These are phyloP conservation scores for Tulasnella sp. DNA, from an alignment of 768 basidiomycete species.

Conservation along the genomic window DNA sequence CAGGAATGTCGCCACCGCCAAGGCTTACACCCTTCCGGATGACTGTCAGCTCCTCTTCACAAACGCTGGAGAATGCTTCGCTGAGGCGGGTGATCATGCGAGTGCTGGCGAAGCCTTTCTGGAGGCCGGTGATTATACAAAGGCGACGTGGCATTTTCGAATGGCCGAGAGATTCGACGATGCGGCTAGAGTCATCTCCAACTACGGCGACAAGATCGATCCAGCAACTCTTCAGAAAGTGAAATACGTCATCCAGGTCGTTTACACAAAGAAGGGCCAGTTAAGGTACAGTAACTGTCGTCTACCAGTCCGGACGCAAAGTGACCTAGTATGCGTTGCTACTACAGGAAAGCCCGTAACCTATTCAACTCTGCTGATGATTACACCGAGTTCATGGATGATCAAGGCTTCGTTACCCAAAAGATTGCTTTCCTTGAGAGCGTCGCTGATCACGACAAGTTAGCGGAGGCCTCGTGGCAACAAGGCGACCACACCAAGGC, in stretches of 20 bases:
- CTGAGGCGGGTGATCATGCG: neutral
- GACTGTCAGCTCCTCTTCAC: neutral
- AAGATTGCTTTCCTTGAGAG: constrained; percentile 35
- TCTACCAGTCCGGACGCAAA: neutral
- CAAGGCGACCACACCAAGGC: constrained; percentile 29
- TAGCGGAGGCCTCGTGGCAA: constrained; percentile 40
- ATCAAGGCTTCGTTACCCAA: constrained; percentile 39
- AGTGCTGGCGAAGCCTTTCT: neutral
- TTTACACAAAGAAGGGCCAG: constrained; percentile 33
- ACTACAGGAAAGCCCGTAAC: constrained; percentile 33
- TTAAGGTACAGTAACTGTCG: constrained; percentile 26
- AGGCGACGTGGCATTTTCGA: constrained; percentile 7
- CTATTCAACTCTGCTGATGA: constrained; percentile 44
- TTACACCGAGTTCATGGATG: constrained; percentile 42
- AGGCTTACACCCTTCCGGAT: neutral
- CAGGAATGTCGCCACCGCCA: neutral
- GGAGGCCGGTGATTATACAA: constrained; percentile 4
- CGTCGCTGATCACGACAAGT: constrained; percentile 35
- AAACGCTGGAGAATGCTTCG: neutral
- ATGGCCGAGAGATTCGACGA: constrained; percentile 9
- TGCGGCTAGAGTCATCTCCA: neutral
- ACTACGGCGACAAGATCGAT: constrained; percentile 27
- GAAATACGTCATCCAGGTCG: constrained; percentile 34
- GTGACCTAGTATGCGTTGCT: neutral
- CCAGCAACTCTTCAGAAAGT: constrained; percentile 27